Evolutionary conservation across 495 filamentous ascomycete species (phyloP), one percentile per base, ranked within the genome.

Genomic region (Haplographium delicatum): DNA sequence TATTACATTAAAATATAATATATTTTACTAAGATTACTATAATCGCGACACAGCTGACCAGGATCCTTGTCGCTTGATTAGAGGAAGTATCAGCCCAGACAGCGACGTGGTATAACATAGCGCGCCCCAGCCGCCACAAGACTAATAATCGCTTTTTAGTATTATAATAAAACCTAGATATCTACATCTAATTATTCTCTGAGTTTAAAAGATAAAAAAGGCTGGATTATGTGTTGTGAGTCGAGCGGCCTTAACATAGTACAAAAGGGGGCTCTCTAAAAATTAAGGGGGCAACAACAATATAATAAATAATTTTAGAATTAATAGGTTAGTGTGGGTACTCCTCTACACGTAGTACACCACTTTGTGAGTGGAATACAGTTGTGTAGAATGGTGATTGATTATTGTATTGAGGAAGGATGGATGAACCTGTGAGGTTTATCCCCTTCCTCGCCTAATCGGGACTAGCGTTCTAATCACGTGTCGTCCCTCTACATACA

Each of bases 11-110:
- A 31, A 6, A 13, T 41, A 49, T 35, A 18, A 16, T 40, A 54
- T 4, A 35, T 50, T 44, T 31, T 44, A 51, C 39, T 10, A 19
- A 41, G 16, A 24, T 51, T 51, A 51, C 40, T 37, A 27, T 43
- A 43, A 44, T 27, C 23, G 19, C 22, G 10, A 47, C 22, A 22
- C 5, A 47, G 28, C 23, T 43, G 19, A 51, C 34, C 26, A 51
- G 48, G 35, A 47, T 47, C 27, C 48, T 51, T 51, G 39, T 51
- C 38, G 38, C 48, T 51, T 51, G 38, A 43, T 51, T 51, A 41
- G 39, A 51, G 40, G 31, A 35, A 16, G 40, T 51, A 51, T 37
- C 20, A 51, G 41, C 40, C 48, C 22, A 51, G 43, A 27, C 44
- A 23, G 30, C 48, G 20, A 51, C 25, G 39, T 44, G 20, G 26